Evolutionary conservation across 148 eudicot genomes (phyloP).

Genomic region (Selenicereus undatus): DNA sequence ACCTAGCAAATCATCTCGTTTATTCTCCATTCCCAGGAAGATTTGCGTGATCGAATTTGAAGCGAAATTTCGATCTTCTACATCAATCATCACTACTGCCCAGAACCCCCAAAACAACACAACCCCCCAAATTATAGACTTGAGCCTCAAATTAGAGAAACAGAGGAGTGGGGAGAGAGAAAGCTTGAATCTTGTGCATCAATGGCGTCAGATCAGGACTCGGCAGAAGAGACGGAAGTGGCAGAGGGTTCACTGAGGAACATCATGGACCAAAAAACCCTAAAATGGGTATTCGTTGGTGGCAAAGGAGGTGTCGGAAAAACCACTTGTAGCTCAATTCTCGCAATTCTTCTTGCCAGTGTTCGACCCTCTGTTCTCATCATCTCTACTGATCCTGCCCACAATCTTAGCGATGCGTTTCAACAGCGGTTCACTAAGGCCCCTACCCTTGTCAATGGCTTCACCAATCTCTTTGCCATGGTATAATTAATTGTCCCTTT

Average conservation of each 20-base stretch:
- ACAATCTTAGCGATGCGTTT: slow-evolving; percentile 93
- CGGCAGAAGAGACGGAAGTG: slow-evolving; percentile 45
- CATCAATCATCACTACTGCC: no score
- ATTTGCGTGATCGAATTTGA: no score
- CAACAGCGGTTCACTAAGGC: slow-evolving; percentile 86
- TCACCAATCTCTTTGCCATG: slow-evolving; percentile 91
- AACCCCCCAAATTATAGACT: not conserved
- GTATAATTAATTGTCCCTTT: slow-evolving; percentile 25
- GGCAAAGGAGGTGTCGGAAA: slow-evolving; percentile 97
- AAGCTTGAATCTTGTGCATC: slow-evolving; percentile 5
- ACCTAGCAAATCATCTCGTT: no score
- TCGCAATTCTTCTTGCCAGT: slow-evolving; percentile 68
- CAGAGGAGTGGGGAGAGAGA: not conserved
- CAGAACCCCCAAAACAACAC: no score
- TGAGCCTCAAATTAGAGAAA: not conserved
- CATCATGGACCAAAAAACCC: slow-evolving; percentile 61
- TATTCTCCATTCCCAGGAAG: no score
- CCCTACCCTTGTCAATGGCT: slow-evolving; percentile 88
- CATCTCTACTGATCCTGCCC: slow-evolving; percentile 97
- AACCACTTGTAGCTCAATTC: slow-evolving; percentile 87
- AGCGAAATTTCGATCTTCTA: no score
- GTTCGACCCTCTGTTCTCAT: slow-evolving; percentile 82
- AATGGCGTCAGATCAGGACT: slow-evolving; percentile 51
- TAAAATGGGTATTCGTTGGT: slow-evolving; percentile 96
- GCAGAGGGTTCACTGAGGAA: slow-evolving; percentile 44